Percentiles rank a stretch among this genome's conserved stretches.
Evolutionary conservation across 768 basidiomycete genomes (phyloP).

Genomic region (Phanerochaete carnosa): DNA sequence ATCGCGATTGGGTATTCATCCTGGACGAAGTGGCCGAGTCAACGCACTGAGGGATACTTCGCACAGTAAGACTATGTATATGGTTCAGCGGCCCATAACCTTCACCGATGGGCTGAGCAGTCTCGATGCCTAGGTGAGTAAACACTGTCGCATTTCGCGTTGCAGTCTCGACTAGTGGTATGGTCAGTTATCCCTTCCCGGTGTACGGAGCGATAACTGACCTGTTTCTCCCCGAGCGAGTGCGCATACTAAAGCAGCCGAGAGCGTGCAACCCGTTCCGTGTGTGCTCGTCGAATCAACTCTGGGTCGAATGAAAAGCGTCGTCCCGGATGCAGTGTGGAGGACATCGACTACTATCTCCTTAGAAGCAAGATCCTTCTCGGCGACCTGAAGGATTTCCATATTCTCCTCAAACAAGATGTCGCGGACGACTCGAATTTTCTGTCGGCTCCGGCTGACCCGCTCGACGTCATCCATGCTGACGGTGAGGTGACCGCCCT

Average conservation of each 20-base stretch:
- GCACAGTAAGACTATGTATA: conserved; percentile 52
- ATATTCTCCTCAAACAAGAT: conserved; percentile 52
- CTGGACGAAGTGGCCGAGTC: not conserved
- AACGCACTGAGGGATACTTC: conserved; percentile 55
- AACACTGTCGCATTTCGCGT: conserved; percentile 60
- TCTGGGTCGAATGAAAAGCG: conserved; percentile 57
- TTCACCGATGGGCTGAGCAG: conserved; percentile 61
- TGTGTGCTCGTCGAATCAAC: conserved; percentile 75
- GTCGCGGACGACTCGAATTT: conserved; percentile 40
- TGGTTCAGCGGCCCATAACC: conserved; percentile 90
- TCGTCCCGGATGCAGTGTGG: conserved; percentile 34
- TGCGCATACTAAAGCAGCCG: conserved; percentile 70
- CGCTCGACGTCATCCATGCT: conserved; percentile 42
- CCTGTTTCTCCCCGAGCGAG: conserved; percentile 49
- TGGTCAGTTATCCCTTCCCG: not conserved
- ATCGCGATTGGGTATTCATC: not conserved
- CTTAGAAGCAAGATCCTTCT: conserved; percentile 14
- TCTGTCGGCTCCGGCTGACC: conserved; percentile 26
- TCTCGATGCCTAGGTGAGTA: conserved; percentile 70
- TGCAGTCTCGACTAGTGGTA: conserved; percentile 51
- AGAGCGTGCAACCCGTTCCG: conserved; percentile 92
- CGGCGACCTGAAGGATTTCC: conserved; percentile 50
- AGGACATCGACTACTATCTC: conserved; percentile 66
- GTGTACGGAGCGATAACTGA: conserved; percentile 27
- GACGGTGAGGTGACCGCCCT: conserved; percentile 75